phyloP scores from a whole-genome alignment of 352 stramenopile genomes.

The Halophytophthora polymorphica region DNA sequence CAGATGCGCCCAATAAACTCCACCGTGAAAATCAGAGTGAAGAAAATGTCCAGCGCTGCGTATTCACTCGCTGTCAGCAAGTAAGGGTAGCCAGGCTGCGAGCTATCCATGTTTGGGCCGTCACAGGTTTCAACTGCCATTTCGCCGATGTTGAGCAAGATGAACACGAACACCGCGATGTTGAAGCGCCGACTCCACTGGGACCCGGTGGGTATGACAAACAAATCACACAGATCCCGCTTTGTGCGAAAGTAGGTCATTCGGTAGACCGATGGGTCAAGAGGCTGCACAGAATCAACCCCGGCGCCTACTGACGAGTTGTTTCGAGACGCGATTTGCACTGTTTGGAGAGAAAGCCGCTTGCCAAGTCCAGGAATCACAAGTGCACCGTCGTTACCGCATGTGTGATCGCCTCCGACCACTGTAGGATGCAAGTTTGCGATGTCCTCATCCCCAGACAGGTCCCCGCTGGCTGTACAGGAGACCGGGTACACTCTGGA shows the following conservation, averaged over 20 bases:
- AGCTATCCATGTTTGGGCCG: conserved; percentile 44
- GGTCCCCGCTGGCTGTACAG: too few relatives aligned
- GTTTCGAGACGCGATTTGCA: conserved; percentile 10
- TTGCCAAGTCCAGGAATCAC: conserved; percentile 3
- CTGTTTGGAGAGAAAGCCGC: conserved; percentile 18
- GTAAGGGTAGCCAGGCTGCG: conserved; percentile 57
- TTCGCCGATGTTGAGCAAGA: conserved; percentile 42
- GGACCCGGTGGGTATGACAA: conserved; percentile 34
- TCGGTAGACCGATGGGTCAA: conserved; percentile 25
- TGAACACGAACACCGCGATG: conserved; percentile 45
- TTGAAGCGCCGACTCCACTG: conserved; percentile 35
- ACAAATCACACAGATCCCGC: conserved; percentile 35
- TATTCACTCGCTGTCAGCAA: conserved; percentile 38
- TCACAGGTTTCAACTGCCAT: conserved; percentile 68
- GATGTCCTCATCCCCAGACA: too few relatives aligned
- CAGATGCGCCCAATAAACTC: conserved; percentile 46
- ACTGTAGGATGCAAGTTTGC: too few relatives aligned
- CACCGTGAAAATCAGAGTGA: conserved; percentile 52
- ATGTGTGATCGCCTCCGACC: too few relatives aligned
- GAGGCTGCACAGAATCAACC: conserved; percentile 3
- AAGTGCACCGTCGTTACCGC: too few relatives aligned
- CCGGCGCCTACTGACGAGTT: conserved; percentile 4
- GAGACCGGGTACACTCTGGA: too few relatives aligned
- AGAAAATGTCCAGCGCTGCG: conserved; percentile 30
- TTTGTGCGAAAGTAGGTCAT: conserved; percentile 46